phyloP scores from a whole-genome alignment of 805 yeast species.

The Sugiyamaella qingdaonensis region DNA sequence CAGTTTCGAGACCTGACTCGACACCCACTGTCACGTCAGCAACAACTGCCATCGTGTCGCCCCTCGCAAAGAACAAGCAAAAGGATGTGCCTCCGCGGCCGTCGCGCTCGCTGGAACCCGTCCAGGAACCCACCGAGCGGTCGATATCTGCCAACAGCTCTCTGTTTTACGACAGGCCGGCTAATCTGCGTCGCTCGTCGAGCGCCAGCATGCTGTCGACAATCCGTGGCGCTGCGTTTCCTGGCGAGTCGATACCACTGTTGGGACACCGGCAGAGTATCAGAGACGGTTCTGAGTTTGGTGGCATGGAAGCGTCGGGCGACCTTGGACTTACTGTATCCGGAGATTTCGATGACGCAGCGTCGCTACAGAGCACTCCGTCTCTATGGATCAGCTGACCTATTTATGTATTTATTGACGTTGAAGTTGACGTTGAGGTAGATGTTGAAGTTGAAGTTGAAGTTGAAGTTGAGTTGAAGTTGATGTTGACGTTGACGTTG shows the following conservation, averaged over 20 bases:
- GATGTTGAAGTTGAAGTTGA: too few species aligned
- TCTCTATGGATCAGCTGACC: conserved; percentile 20
- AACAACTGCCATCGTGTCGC: neutral
- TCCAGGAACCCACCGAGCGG: neutral
- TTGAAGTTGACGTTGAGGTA: neutral
- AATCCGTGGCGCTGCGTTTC: neutral
- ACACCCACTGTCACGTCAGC: neutral
- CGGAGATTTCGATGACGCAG: conserved; percentile 20
- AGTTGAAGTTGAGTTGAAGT: too few species aligned
- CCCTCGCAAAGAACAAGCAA: neutral
- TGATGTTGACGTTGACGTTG: too few species aligned
- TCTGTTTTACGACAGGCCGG: neutral
- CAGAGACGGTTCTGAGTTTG: conserved; percentile 12
- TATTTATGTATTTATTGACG: conserved; percentile 9
- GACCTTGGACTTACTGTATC: conserved; percentile 16
- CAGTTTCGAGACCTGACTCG: neutral
- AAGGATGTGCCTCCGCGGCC: neutral
- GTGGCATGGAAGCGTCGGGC: conserved; percentile 19
- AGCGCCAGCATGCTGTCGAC: conserved; percentile 8
- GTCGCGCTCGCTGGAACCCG: neutral
- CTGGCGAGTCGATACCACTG: conserved; percentile 15
- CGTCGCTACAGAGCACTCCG: conserved; percentile 21
- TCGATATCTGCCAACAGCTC: neutral
- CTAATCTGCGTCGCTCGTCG: conserved; percentile 1
- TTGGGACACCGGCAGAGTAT: conserved; percentile 11